Base-by-base conservation (phyloP, 1,284 basidiomycete species). In the Cryptococcus floricola region DNA sequence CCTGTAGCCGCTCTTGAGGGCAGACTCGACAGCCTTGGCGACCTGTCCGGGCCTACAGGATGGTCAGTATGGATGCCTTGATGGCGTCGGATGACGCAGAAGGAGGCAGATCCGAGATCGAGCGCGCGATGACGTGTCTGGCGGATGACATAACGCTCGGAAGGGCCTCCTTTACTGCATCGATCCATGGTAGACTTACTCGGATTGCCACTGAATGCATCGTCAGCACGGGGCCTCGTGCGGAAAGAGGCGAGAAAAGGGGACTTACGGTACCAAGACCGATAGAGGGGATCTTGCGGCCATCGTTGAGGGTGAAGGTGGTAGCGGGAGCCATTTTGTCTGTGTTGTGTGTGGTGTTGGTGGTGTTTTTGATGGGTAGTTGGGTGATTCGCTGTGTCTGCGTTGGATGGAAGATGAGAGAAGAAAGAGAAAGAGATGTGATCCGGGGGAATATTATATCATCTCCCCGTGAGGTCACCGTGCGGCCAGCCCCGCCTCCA, bases 1-100 rank as follows among this genome's bases (percentile, higher is more conserved):
- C 58, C 84, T 80, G 70, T 87, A 88, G 0, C 87, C 76, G 45
- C 61, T 50, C 67, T 73, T 70, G 59, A 78, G 67, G 28, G 73
- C 73, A 54, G 60, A 59, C 62, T 74, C 73, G 58, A 78, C 77
- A 52, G 76, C 76, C 63, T 74, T 73, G 54, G 71, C 68, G 63
- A 78, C 77, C 59, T 78, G 70, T 61, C 76, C 76, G 51, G 70
- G 70, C 48, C 67, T 69, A 23, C 18, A 46, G 8, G 52, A 41
- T 19, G 41, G 46, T 47, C 23, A 39, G 39, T 9, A 28, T 31
- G 31, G 31, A 34, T 34, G 31, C 31, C 31, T 6, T 34, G 5
- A 34, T 6, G 6, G 7, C 3, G 7, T 10, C 1, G 5, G 31
- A 34, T 34, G 5, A 34, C 31, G 31, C 31, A 34, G 5, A 34